Base-by-base conservation (phyloP, 179 eudicot species). In the Amaranthus tricolor region DNA sequence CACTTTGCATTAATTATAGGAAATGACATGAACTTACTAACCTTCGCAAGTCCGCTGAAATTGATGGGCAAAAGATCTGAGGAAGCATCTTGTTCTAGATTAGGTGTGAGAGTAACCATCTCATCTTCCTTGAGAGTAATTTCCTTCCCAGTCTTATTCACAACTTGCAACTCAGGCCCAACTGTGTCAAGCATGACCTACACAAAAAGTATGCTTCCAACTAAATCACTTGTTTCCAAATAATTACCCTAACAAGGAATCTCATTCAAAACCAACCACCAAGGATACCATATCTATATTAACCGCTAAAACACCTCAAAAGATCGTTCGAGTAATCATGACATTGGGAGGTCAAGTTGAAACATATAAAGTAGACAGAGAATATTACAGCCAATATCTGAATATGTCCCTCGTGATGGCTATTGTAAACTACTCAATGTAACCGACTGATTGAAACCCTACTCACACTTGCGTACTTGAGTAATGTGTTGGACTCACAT, bases 141-240 rank as follows among this genome's bases (percentile, higher is more conserved):
- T 68, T 89, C 80, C 60, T 87, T 80, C 81, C 87, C 94, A 60
- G 79, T 82, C 69, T 77, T 88, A 65, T 90, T 93, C 58, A 88
- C 84, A 76, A 96, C 97, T 85, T 91, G 98, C 70, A 96, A 70
- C 86, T 96, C 99, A 16, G 98, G 86, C 45, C 99, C 99, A 70
- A 89, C 92, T 43, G 97, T 93, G 75, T 95, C 99, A 12, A 95
- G 83, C 99, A 96, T 96, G 61, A 96, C 96, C 98, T 96, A 88
- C 48, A 74, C 57, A n/a, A 45, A 49, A 70, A 74, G 44, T 47
- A 66, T 53, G 49, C 19, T 60, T 11, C 49, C 52, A 72, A 48
- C 48, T 43, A 6, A 59, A 58, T 68, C 53, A 58, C 9, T 24
- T n/a, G 48, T 6, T 58, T 31, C 49, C 61, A 44, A 14, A 6